Evolutionary conservation across 2,329 filamentous ascomycete genomes (phyloP), one percentile per base, ranked within the genome.

Genomic region (Arthrobotrys musiformis): DNA sequence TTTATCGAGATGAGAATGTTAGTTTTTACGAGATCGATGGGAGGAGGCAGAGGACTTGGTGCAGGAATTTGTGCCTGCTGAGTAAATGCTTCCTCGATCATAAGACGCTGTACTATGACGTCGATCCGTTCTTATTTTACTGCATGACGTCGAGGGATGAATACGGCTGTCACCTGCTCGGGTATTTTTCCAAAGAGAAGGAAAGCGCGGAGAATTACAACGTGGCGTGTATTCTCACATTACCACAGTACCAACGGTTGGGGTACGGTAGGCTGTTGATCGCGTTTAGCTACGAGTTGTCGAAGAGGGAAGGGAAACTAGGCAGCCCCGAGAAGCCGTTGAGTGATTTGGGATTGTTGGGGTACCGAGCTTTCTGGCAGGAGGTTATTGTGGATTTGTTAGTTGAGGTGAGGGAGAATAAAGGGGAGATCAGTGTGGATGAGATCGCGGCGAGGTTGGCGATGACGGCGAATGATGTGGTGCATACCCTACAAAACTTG

Each of bases 121-220:
- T 99, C n/a, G 95, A 99, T 79, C 95, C 95, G 0, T 99, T 99
- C 82, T 85, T 99, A 37, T 99, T 99, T 86, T 99, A 99, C 84
- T 94, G 97, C 83, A 97, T 99, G 94, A 93, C 93, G 26, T 91
- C 90, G 44, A 90, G 92, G 80, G 92, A 94, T 79, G 93, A 97
- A 60, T 91, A 93, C 81, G 95, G 95, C 13, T 95, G 92, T 81
- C 95, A 98, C 82, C 88, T 99, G 60, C 92, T 99, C n/a, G 95
- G 95, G n/a, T 99, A 97, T 83, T 99, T 99, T 84, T 97, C 92
- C 69, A 99, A 99, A 83, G 95, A 99, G 84, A 99, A 99, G 81
- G 95, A 99, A 84, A 94, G 92, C 42, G 93, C 93, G 0, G 96
- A 99, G 81, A 93, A 92, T 30, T 99, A 98, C 87, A 99, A 99